These are phyloP conservation scores for Ogataea pini DNA, from an alignment of 805 yeast genomes.

Conservation along the genomic window DNA sequence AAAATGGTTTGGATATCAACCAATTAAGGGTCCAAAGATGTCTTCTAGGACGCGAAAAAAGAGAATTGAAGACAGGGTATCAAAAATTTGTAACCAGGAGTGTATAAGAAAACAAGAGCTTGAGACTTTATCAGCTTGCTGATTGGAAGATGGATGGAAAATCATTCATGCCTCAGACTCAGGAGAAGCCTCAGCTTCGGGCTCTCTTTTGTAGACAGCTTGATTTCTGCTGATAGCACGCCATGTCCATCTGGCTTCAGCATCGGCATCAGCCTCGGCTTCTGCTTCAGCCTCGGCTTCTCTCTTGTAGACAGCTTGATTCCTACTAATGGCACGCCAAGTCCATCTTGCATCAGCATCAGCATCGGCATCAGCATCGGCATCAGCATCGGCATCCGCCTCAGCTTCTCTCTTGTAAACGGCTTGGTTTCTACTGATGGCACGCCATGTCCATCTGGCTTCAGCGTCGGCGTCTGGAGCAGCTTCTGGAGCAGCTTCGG, in stretches of 20 bases:
- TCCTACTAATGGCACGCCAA: constrained; percentile 14
- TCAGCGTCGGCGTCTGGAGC: constrained; percentile 15
- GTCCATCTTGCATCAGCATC: constrained; percentile 14
- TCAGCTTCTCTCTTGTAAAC: constrained; percentile 22
- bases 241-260: constrained; percentile 20
- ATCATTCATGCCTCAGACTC: constrained; percentile 6
- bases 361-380: constrained; percentile 20
- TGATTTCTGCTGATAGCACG: constrained; percentile 15
- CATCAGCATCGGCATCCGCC: constrained; percentile 26
- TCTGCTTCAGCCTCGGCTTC: constrained; percentile 33
- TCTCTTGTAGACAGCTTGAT: constrained; percentile 29
- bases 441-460: constrained; percentile 16
- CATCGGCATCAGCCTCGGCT: constrained; percentile 11
- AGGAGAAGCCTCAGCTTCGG: constrained; percentile 13
- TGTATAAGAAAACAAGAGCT: not conserved
- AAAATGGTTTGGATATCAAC: not conserved
- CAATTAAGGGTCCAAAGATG: constrained; percentile 1
- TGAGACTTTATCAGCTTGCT: constrained; percentile 3
- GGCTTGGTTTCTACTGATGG: constrained; percentile 13
- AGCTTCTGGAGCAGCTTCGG: constrained; percentile 15
- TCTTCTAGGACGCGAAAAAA: constrained; percentile 4
- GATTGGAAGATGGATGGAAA: not conserved
- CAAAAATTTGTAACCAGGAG: not conserved
- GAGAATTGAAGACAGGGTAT: constrained; percentile 8
- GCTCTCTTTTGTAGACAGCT: constrained; percentile 31